phyloP scores from a whole-genome alignment of 1,139 yeast species.

The Citeromyces siamensis region DNA sequence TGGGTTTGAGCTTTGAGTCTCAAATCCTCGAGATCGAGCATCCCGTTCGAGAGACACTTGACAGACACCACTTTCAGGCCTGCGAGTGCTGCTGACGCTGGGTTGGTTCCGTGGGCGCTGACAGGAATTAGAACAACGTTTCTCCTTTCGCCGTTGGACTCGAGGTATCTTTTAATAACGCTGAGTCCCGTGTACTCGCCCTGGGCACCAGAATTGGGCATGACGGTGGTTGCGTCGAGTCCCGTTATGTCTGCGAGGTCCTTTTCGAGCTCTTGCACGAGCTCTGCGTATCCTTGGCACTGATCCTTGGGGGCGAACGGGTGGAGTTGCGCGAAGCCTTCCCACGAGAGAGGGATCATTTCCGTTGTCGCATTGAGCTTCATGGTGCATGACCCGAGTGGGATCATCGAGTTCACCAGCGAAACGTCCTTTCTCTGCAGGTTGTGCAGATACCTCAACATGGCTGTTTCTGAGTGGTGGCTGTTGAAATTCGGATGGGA shows the following conservation, averaged over 20 bases:
- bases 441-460: constrained; percentile 80
- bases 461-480: constrained; percentile 89
- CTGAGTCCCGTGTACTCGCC: constrained; percentile 95
- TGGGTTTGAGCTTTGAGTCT: constrained; percentile 62
- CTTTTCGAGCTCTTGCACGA: constrained; percentile 63
- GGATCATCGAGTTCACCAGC: constrained; percentile 92
- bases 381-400: constrained; percentile 97
- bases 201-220: constrained; percentile 98
- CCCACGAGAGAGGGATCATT: constrained; percentile 92
- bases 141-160: constrained; percentile 63
- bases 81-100: constrained; percentile 97
- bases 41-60: constrained; percentile 77
- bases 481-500: constrained; percentile 71
- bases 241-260: constrained; percentile 95
- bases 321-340: constrained; percentile 78
- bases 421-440: constrained; percentile 86
- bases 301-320: constrained; percentile 89
- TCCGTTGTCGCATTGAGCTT: constrained; percentile 90
- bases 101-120: constrained; percentile 96
- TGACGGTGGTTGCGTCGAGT: constrained; percentile 78
- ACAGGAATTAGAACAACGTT: constrained; percentile 91
- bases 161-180: constrained; percentile 70
- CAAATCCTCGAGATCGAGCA: constrained; percentile 71
- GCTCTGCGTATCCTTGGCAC: constrained; percentile 70
- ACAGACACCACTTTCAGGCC: constrained; percentile 90